These are phyloP conservation scores for Myriosclerotinia duriaeana DNA, from an alignment of 2,329 filamentous ascomycete genomes.

Conservation along the genomic window DNA sequence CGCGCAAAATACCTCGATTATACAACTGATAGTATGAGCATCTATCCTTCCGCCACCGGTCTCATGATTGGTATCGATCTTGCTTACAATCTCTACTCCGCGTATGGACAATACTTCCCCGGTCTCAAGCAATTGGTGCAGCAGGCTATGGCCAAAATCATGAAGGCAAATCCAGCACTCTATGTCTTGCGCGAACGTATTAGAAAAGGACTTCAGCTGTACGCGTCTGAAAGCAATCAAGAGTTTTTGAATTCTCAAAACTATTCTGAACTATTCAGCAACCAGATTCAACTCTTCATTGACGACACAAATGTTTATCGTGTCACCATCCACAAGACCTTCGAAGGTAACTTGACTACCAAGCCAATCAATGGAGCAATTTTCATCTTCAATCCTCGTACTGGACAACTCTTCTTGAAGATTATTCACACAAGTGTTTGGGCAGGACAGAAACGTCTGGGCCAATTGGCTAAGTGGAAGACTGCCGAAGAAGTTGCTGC, in stretches of 20 bases:
- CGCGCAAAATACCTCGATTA: slow-evolving; percentile 98
- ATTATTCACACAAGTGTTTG: slow-evolving; percentile 99
- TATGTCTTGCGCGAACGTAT: slow-evolving; percentile 98
- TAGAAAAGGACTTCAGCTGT: slow-evolving; percentile 94
- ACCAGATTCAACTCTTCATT: slow-evolving; percentile 97
- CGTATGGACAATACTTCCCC: slow-evolving; percentile 98
- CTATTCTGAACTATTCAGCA: slow-evolving; percentile 98
- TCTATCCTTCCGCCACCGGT: slow-evolving; percentile 94
- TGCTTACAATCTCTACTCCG: slow-evolving; percentile 97
- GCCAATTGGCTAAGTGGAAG: slow-evolving; percentile 98
- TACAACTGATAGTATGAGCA: slow-evolving; percentile 97
- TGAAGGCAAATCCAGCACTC: slow-evolving; percentile 97
- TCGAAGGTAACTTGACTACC: slow-evolving; percentile 97
- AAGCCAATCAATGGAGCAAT: slow-evolving; percentile 99
- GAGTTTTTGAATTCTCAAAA: slow-evolving; percentile 99
- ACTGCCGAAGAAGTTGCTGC: slow-evolving; percentile 99
- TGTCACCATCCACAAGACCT: slow-evolving; percentile 99
- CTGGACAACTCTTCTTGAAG: slow-evolving; percentile 95
- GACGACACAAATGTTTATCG: slow-evolving; percentile 99
- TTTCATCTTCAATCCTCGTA: slow-evolving; percentile 99
- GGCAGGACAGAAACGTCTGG: slow-evolving; percentile 98
- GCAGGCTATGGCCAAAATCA: slow-evolving; percentile 99
- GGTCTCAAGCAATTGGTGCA: slow-evolving; percentile 93
- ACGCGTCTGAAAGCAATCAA: slow-evolving; percentile 97
- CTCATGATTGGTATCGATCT: slow-evolving; percentile 97